Evolutionary conservation across 768 basidiomycete species (phyloP).

Genomic region (Inosperma sp.): DNA sequence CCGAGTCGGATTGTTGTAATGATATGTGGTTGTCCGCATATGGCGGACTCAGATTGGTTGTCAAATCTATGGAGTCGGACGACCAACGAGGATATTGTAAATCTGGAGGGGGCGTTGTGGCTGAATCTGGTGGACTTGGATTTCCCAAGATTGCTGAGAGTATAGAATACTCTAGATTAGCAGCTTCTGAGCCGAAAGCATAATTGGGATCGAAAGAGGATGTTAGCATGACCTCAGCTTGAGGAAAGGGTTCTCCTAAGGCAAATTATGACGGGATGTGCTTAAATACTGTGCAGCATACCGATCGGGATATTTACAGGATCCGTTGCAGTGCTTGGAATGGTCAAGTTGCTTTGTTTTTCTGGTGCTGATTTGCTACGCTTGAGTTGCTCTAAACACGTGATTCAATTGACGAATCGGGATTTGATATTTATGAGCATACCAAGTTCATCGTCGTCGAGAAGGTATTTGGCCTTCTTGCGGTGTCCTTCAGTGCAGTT

Average conservation of each 20-base stretch:
- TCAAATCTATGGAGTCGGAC: slow-evolving; percentile 38
- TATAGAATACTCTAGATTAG: slow-evolving; percentile 93
- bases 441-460: slow-evolving; percentile 93
- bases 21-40: slow-evolving; percentile 36
- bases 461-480: slow-evolving; percentile 96
- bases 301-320: slow-evolving; percentile 29
- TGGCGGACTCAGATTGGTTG: slow-evolving; percentile 28
- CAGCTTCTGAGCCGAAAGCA: slow-evolving; percentile 82
- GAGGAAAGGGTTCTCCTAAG: slow-evolving; percentile 48
- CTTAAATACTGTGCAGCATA: slow-evolving; percentile 14
- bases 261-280: slow-evolving; percentile 18
- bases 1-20: slow-evolving; percentile 29
- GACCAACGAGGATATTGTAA: slow-evolving; percentile 42
- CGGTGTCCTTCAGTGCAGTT: slow-evolving; percentile 92
- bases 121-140: slow-evolving; percentile 52
- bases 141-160: slow-evolving; percentile 87
- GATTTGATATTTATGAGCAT: slow-evolving; percentile 20
- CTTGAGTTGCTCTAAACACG: slow-evolving; percentile 49
- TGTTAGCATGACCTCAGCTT: slow-evolving; percentile 58
- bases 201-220: slow-evolving; percentile 57
- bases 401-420: slow-evolving; percentile 28
- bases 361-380: slow-evolving; percentile 38
- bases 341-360: slow-evolving; percentile 28
- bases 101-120: slow-evolving; percentile 39
- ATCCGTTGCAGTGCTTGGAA: slow-evolving; percentile 27